Conservation (phyloP, 306 rosid genomes). For the Quercus berberidifolia region DNA sequence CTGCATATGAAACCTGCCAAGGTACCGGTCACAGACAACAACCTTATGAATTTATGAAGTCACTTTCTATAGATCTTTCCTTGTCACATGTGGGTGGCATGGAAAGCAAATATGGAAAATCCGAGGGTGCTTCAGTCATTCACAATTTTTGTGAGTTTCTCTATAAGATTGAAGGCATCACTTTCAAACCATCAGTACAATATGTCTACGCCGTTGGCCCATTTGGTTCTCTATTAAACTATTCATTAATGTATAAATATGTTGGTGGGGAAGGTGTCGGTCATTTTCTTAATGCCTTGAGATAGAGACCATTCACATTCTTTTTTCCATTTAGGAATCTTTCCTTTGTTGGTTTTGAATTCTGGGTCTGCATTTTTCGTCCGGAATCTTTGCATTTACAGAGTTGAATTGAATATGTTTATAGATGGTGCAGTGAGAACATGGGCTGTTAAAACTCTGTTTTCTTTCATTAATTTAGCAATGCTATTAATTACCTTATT, state of each 20-base stretch:
- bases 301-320: constrained; percentile 21
- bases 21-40: constrained; percentile 1
- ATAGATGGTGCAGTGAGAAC: constrained; percentile 18
- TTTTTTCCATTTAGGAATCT: constrained; percentile 45
- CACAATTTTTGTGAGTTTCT: constrained; percentile 1
- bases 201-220: constrained; percentile 39
- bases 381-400: constrained; percentile 30
- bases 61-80: constrained; percentile 1
- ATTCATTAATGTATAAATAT: neutral
- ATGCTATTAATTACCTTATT: constrained; percentile 1
- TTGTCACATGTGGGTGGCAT: constrained; percentile 24
- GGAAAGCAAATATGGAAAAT: constrained; percentile 26
- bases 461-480: constrained; percentile 8
- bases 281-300: constrained; percentile 29
- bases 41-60: neutral
- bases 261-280: constrained; percentile 41
- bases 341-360: constrained; percentile 27
- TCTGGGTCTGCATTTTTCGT: constrained; percentile 18
- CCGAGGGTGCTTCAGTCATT: constrained; percentile 21
- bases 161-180: constrained; percentile 29
- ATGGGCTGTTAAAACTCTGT: constrained; percentile 9
- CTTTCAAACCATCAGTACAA: constrained; percentile 31
- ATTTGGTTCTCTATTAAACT: neutral
- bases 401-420: constrained; percentile 20
- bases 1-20: constrained; percentile 7